Percentiles rank a stretch among this genome's conserved stretches.
These are phyloP conservation scores for Haematococcus sp. DNA, from an alignment of 139 green algal species.

Conservation along the genomic window DNA sequence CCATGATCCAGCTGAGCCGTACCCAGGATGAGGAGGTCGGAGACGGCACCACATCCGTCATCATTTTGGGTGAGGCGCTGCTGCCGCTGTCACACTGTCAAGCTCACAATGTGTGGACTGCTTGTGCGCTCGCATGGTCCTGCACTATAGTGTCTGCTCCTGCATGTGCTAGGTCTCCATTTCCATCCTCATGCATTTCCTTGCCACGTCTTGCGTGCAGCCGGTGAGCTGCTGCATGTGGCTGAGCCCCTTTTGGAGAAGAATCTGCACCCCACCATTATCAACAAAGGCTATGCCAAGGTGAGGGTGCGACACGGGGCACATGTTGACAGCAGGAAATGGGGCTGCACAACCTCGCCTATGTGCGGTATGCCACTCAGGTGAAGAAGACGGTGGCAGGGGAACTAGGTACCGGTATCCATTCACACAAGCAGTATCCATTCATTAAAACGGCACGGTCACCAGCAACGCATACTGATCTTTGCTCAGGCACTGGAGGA, in stretches of 20 bases:
- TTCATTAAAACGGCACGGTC: too few species aligned
- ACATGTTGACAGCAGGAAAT: too few species aligned
- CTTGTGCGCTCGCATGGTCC: not conserved
- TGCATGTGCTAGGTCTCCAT: too few species aligned
- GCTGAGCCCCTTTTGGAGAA: constrained; percentile 93
- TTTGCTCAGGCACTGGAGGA: constrained; percentile 77
- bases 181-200: not conserved
- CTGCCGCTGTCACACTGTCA: not conserved
- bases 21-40: constrained; percentile 99
- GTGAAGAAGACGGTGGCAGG: too few species aligned
- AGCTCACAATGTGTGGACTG: not conserved
- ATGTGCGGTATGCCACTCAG: too few species aligned
- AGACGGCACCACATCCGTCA: constrained; percentile 98
- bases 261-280: constrained; percentile 96
- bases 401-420: too few species aligned
- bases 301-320: not conserved
- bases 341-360: too few species aligned
- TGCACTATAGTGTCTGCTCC: not conserved
- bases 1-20: constrained; percentile 96
- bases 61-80: constrained; percentile 82
- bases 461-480: too few species aligned
- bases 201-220: constrained; percentile 52
- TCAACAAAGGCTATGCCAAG: constrained; percentile 83
- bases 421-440: too few species aligned
- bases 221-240: constrained; percentile 91